Base-by-base conservation (phyloP, 2,329 filamentous ascomycete species). In the Fusarium anguioides region DNA sequence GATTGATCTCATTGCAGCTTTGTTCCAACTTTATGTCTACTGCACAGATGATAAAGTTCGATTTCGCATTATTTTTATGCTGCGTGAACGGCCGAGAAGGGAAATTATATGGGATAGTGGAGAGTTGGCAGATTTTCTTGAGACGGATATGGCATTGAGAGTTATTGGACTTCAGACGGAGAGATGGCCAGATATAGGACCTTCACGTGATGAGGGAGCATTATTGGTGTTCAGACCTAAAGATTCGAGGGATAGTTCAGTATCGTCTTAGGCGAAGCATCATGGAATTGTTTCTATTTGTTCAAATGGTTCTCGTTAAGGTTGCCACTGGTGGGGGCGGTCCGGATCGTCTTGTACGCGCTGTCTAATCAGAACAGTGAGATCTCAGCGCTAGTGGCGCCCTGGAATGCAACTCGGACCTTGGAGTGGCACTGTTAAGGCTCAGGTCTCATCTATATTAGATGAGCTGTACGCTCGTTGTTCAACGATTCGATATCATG, bases 91-190 rank as follows among this genome's bases (percentile, higher is more conserved):
- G 3, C 11, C n/a, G n/a, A 18, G 57, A 24, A 60, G 57, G 10
- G 57, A 60, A 44, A 60, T 60, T 1, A 27, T 60, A 0, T 60
- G 57, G 57, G 57, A 60, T 0, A 60, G 57, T 27, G n/a, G 24
- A 0, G 20, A 60, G 2, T n/a, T 60, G 4, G 57, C 57, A 4
- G 57, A 60, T 1, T 60, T 60, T 18, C 6, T 60, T 2, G 57
- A 60, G 0, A 60, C n/a, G 4, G 57, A 60, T 3, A 31, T 60
- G 54, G 33, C 21, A 11, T 18, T 36, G 12, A 6, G 57, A 10
- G 54, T 31, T 5, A 21, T 42, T 8, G 54, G 57, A 2, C 3
- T 60, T 1, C 44, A 60, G 10, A 50, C 21, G 5, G 54, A 60
- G 3, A 7, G 44, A 23, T 60, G 57, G 57, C 57, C 37, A 1